Conservation (phyloP, 805 yeast genomes). For the Kuraishia hungarica region DNA sequence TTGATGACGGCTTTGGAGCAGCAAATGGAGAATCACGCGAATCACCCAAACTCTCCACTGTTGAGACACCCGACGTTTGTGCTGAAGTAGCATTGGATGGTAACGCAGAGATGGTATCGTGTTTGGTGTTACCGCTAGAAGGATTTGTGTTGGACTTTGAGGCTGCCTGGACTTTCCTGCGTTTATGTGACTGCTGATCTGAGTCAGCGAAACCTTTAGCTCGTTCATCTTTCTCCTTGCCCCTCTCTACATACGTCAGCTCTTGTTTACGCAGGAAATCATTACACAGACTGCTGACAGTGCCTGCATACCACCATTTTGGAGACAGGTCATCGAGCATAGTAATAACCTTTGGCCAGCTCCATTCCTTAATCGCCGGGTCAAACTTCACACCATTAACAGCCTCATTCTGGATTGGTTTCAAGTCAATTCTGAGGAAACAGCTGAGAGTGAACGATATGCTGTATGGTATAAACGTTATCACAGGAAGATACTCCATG, state of each 20-base stretch:
- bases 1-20: background rate
- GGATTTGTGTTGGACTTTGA: background rate
- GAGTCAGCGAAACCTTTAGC: background rate
- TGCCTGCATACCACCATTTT: conserved; percentile 12
- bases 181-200: background rate
- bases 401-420: conserved; percentile 10
- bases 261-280: conserved; percentile 9
- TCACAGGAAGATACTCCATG: conserved; percentile 9
- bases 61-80: background rate
- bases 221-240: background rate
- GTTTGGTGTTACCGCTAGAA: background rate
- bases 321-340: conserved; percentile 6
- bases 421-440: conserved; percentile 10
- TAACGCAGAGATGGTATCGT: background rate
- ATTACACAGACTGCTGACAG: conserved; percentile 10
- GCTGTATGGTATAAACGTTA: conserved; percentile 12
- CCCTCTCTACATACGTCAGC: background rate
- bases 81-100: background rate
- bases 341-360: conserved; percentile 6
- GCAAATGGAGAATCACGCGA: background rate
- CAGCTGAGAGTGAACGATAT: conserved; percentile 10
- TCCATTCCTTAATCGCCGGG: conserved; percentile 8
- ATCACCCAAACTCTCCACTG: background rate
- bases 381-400: conserved; percentile 8
- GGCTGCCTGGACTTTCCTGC: background rate